These are phyloP conservation scores for Yamadazyma epiphylla DNA, from an alignment of 1,139 yeast genomes.

Conservation along the genomic window DNA sequence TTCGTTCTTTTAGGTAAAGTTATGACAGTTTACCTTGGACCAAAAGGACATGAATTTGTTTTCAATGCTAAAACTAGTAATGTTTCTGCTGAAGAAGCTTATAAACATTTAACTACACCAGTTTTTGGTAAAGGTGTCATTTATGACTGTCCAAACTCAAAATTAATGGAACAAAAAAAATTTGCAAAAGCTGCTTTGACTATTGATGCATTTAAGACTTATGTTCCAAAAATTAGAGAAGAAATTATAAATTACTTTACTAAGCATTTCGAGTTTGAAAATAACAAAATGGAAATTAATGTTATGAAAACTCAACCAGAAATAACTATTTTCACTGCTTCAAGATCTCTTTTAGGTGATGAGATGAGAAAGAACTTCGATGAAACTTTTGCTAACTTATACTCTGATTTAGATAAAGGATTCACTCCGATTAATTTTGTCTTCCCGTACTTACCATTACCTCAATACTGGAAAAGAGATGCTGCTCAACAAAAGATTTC, in stretches of 20 bases:
- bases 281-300: slow-evolving; percentile 52
- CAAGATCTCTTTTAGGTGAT: slow-evolving; percentile 85
- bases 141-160: slow-evolving; percentile 91
- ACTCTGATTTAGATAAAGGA: slow-evolving; percentile 92
- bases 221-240: slow-evolving; percentile 84
- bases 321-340: slow-evolving; percentile 93
- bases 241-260: slow-evolving; percentile 69
- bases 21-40: slow-evolving; percentile 95
- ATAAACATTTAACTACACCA: slow-evolving; percentile 92
- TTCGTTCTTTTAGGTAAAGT: slow-evolving; percentile 84
- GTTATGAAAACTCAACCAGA: slow-evolving; percentile 90
- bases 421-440: slow-evolving; percentile 95
- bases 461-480: slow-evolving; percentile 81
- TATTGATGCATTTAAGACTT: slow-evolving; percentile 73
- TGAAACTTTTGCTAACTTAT: slow-evolving; percentile 78
- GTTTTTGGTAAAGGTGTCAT: slow-evolving; percentile 97
- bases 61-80: slow-evolving; percentile 86
- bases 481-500: slow-evolving; percentile 81
- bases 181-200: slow-evolving; percentile 90
- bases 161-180: slow-evolving; percentile 97
- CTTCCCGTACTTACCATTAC: slow-evolving; percentile 89
- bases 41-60: slow-evolving; percentile 95
- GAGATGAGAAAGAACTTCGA: slow-evolving; percentile 85
- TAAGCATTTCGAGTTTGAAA: slow-evolving; percentile 37
- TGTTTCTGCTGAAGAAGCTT: slow-evolving; percentile 95